These are phyloP conservation scores for Vinca minor DNA, from an alignment of 257 asterid species.

Conservation along the genomic window DNA sequence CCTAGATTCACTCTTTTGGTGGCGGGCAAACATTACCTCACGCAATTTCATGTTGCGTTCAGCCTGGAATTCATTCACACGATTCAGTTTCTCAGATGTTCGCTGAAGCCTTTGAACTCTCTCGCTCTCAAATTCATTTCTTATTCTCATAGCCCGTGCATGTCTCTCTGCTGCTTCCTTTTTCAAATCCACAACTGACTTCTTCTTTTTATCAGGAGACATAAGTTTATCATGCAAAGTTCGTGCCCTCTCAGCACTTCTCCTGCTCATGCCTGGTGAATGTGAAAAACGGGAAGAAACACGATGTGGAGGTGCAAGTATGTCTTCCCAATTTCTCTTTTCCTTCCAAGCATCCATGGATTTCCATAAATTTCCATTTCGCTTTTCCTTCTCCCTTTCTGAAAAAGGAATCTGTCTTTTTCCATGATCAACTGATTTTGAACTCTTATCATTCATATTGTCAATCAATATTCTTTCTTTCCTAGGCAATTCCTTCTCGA, in stretches of 20 bases:
- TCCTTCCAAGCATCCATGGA: slow-evolving; percentile 99
- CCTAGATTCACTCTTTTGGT: slow-evolving; percentile 80
- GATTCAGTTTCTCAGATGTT: slow-evolving; percentile 84
- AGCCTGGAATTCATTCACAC: slow-evolving; percentile 89
- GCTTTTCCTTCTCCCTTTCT: slow-evolving; percentile 71
- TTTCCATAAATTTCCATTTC: slow-evolving; percentile 51
- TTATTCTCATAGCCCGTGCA: slow-evolving; percentile 93
- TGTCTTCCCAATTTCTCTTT: slow-evolving; percentile 96
- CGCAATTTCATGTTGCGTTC: slow-evolving; percentile 83
- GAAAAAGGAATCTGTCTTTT: slow-evolving; percentile 39
- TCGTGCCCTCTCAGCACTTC: slow-evolving; percentile 75
- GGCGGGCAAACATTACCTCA: slow-evolving; percentile 88
- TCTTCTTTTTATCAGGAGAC: slow-evolving; percentile 96
- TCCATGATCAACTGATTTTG: slow-evolving; percentile 42
- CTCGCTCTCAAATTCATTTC: slow-evolving; percentile 91
- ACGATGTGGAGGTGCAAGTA: slow-evolving; percentile 76
- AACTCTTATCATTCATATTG: slow-evolving; percentile 33
- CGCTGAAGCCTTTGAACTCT: slow-evolving; percentile 93
- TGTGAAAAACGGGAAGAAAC: slow-evolving; percentile 83
- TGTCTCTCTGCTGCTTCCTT: slow-evolving; percentile 96
- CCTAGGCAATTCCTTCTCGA: slow-evolving; percentile 36
- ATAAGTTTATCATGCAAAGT: slow-evolving; percentile 89
- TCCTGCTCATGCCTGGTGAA: slow-evolving; percentile 87
- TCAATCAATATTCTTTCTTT: slow-evolving; percentile 43
- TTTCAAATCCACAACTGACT: slow-evolving; percentile 73